Percentiles rank a stretch among this genome's conserved stretches.
Conservation (phyloP, 495 filamentous ascomycete species). For the Trichoderma reesei region DNA sequence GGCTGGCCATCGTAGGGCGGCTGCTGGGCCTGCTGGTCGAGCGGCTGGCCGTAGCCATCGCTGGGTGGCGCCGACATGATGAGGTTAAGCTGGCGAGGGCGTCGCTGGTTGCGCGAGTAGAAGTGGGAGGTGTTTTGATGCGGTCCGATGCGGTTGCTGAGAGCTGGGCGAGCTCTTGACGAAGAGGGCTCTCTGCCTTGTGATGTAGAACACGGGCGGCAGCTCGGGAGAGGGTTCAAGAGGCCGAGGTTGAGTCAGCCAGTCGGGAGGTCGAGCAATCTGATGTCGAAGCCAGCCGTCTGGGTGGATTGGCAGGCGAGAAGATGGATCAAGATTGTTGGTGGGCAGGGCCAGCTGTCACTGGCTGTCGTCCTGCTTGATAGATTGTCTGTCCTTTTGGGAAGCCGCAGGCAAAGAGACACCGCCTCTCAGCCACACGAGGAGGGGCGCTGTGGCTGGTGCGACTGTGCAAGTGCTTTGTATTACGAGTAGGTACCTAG, state of each 20-base stretch:
- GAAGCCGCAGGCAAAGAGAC: not conserved
- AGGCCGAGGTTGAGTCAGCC: not conserved
- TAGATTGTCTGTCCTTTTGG: constrained; percentile 3
- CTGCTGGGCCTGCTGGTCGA: constrained; percentile 36
- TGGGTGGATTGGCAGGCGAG: not conserved
- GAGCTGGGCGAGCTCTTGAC: not conserved
- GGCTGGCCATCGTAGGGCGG: constrained; percentile 29
- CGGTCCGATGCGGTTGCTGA: not conserved
- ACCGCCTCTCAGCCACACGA: constrained; percentile 1
- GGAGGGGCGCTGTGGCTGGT: not conserved
- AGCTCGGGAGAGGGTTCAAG: not conserved
- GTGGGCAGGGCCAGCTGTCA: constrained; percentile 6
- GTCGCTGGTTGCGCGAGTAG: not conserved
- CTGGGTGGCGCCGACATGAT: constrained; percentile 44
- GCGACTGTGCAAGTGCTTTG: no score
- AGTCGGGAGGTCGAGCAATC: not conserved
- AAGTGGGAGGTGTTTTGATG: not conserved
- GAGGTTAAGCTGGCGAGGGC: constrained; percentile 9
- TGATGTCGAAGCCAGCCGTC: constrained; percentile 2
- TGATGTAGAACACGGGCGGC: not conserved
- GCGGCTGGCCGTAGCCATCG: constrained; percentile 47
- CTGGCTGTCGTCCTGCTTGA: not conserved
- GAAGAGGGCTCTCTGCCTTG: not conserved
- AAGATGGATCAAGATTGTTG: not conserved
- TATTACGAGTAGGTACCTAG: no score